Conservation (phyloP, 148 eudicot species). For the Nepenthes mirabilis region DNA sequence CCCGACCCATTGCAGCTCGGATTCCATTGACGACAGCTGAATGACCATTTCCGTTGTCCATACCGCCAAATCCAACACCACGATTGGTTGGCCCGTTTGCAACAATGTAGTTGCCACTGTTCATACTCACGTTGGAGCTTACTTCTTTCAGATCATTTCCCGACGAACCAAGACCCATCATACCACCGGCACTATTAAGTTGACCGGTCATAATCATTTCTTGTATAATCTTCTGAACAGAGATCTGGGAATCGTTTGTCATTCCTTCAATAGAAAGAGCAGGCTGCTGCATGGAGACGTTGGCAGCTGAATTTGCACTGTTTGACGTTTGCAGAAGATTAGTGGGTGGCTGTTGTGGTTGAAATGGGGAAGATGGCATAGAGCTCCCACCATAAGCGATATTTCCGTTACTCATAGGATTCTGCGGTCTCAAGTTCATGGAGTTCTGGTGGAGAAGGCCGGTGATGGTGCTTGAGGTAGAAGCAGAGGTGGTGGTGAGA, state of each 20-base stretch:
- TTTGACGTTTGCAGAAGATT: conserved; percentile 39
- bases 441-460: conserved; percentile 75
- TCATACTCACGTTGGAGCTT: conserved; percentile 21
- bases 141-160: conserved; percentile 56
- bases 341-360: conserved; percentile 30
- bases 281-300: conserved; percentile 39
- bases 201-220: conserved; percentile 76
- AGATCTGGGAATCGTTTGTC: conserved; percentile 58
- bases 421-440: conserved; percentile 59
- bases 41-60: conserved; percentile 49
- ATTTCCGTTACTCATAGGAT: conserved; percentile 34
- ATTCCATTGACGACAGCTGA: conserved; percentile 56
- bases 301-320: conserved; percentile 41
- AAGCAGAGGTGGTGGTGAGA: conserved; percentile 29
- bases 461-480: conserved; percentile 46
- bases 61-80: conserved; percentile 38
- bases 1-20: conserved; percentile 48
- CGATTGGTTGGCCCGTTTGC: conserved; percentile 38
- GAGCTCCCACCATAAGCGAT: conserved; percentile 46
- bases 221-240: conserved; percentile 78
- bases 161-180: conserved; percentile 36
- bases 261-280: conserved; percentile 44
- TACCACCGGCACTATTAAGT: conserved; percentile 32
- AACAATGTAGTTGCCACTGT: conserved; percentile 26
- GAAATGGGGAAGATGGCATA: conserved; percentile 37